Conservation (phyloP, 2,329 filamentous ascomycete genomes). For the Trichoderma breve region DNA sequence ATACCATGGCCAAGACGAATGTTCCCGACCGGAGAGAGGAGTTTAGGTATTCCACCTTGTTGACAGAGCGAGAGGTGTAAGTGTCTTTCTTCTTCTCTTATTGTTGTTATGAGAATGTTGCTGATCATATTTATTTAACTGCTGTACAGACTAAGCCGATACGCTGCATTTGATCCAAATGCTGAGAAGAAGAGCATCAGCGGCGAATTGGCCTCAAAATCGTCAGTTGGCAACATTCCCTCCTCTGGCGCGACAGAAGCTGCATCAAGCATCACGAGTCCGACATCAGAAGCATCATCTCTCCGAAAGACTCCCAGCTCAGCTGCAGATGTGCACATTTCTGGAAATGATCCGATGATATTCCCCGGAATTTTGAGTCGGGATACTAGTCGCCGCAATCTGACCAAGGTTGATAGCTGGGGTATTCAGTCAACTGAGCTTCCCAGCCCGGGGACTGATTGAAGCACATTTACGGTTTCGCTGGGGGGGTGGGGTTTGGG, state of each 20-base stretch:
- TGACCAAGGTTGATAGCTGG: conserved; percentile 10
- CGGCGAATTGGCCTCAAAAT: conserved; percentile 16
- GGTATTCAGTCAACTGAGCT: background rate
- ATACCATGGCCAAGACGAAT: conserved; percentile 93
- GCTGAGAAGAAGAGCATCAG: background rate
- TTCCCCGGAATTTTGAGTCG: conserved; percentile 65
- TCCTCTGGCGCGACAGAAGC: background rate
- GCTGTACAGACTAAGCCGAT: conserved; percentile 41
- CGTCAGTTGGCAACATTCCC: conserved; percentile 21
- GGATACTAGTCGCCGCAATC: background rate
- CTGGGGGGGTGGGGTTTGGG: background rate
- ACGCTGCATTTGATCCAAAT: conserved; percentile 37
- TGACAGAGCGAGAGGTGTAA: conserved; percentile 83
- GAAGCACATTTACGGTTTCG: background rate
- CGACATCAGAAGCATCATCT: background rate
- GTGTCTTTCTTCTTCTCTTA: conserved; percentile 31
- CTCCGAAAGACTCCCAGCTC: conserved; percentile 38
- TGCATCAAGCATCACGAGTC: background rate
- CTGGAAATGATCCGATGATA: conserved; percentile 63
- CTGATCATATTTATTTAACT: background rate
- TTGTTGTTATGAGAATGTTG: background rate
- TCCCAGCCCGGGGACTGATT: background rate
- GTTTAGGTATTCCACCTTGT: conserved; percentile 81
- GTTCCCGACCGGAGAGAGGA: conserved; percentile 90
- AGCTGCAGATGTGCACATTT: conserved; percentile 47